Evolutionary conservation across 352 stramenopile genomes (phyloP), one percentile per base, ranked within the genome.

Genomic region (Globisporangium rhizosaccharum): DNA sequence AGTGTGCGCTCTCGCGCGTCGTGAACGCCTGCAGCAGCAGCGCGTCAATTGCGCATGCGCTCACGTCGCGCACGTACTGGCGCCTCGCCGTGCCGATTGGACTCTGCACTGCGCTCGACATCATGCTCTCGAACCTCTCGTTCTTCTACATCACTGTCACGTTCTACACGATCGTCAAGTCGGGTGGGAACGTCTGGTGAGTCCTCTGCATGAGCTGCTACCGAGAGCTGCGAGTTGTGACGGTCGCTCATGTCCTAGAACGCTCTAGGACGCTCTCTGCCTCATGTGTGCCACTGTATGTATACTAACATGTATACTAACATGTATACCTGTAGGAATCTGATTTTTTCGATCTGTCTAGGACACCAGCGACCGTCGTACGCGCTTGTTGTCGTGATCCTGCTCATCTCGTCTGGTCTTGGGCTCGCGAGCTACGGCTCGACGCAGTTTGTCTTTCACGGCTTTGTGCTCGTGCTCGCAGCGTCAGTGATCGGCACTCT

Each of bases 151-250:
- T 94, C 62, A 92, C 80, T 0, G 85, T 94, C 17, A 90, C 82
- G 26, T 86, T 96, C 61, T 93, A 92, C 70, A 96, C 86, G 28
- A 80, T 94, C 46, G 82, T 90, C 49, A 92, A 94, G 61, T 90
- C 79, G 0, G 72, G 75, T 17, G 79, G 69, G 12, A 89, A 94
- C 51, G 75, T 92, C 12, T 96, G 86, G 79, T 76, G 65, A 42
- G 53, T 39, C 33, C 33, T 39, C 33, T 39, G 6, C 10, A 10
- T 39, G 33, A 37, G 12, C 2, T 50, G 17, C 47, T 45, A 18
- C 23, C 23, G 23, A 36, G 30, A 36, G 30, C 30, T 36, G 30
- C 30, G 6, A 9, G 5, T 39, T 12, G 5, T 39, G 10, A 9
- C 6, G 30, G 7, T 39, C 33, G 10, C 10, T 2, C 33, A 39